Evolutionary conservation across 805 yeast genomes (phyloP), one percentile per base, ranked within the genome.

Genomic region (Starmerella lactis-condensi): DNA sequence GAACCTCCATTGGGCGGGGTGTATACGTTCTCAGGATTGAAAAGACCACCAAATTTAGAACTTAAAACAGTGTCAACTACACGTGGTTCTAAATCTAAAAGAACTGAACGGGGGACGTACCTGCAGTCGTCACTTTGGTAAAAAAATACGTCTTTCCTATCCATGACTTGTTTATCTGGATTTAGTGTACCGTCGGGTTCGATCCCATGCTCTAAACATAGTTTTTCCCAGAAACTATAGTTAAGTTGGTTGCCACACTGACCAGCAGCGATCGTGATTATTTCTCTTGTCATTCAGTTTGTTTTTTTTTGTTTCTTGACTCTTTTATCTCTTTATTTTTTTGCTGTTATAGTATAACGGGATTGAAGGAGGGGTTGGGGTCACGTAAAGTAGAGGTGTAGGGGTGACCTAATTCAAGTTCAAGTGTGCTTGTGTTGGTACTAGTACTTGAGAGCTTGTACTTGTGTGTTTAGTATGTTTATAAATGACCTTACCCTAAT

Each of bases 201-300:
- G 15, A 85, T 73, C 0, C 91, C 93, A 47, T 85, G 98, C 46
- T 85, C 96, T 18, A 61, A 54, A 26, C 92, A 77, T 33, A 85
- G 53, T 51, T 79, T 93, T 28, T 70, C 64, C 98, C 98, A 89
- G 52, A 83, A 85, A 52, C 76, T 75, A 34, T 77, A 69, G 17
- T 95, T 95, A 1, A 85, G 73, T 51, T 85, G 96, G 54, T 89
- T 89, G 35, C 98, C 98, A 58, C 98, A 89, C 56, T 89, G 98
- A 17, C 93, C 93, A 2, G 51, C 52, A 18, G 53, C 56, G 21
- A 53, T 42, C 17, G 58, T 51, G 31, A 54, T 52, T 29, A 54
- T 48, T 33, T 54, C 58, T 22, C 58, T 46, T 16, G 47, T 43
- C 48, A 47, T 44, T 10, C 6, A 6, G 22, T 26, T 24, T 26